Evolutionary conservation across 2,329 filamentous ascomycete genomes (phyloP).

Genomic region (Keithomyces neogunnii): DNA sequence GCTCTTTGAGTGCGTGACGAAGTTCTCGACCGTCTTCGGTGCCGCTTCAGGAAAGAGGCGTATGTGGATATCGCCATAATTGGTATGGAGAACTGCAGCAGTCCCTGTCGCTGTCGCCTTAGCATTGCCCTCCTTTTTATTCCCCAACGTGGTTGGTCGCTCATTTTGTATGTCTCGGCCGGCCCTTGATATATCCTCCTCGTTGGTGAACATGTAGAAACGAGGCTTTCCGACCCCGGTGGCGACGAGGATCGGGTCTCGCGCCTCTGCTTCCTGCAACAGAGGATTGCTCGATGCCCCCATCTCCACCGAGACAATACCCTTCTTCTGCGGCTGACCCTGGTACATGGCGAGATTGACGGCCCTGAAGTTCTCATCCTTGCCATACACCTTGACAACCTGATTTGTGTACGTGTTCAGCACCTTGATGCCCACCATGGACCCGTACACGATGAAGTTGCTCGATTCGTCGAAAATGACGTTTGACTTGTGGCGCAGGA

Average conservation of each 20-base stretch:
- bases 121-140: constrained; percentile 40
- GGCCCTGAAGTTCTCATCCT: constrained; percentile 79
- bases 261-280: constrained; percentile 80
- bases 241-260: constrained; percentile 80
- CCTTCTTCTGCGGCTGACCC: constrained; percentile 90
- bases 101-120: constrained; percentile 67
- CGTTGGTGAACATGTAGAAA: constrained; percentile 98
- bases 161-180: constrained; percentile 92
- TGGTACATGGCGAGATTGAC: constrained; percentile 85
- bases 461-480: constrained; percentile 94
- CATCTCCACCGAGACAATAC: constrained; percentile 91
- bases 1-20: constrained; percentile 79
- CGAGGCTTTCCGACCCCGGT: constrained; percentile 82
- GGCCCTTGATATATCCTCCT: constrained; percentile 72
- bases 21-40: constrained; percentile 94
- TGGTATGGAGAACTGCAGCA: constrained; percentile 82
- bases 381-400: constrained; percentile 81
- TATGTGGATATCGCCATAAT: constrained; percentile 86
- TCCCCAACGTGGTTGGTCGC: constrained; percentile 62
- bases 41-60: constrained; percentile 89
- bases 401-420: constrained; percentile 93
- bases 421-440: constrained; percentile 86
- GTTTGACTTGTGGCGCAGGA: constrained; percentile 64
- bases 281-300: constrained; percentile 90
- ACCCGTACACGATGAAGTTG: constrained; percentile 91